Evolutionary conservation across 352 stramenopile species (phyloP).

Genomic region (Phytophthora syringae): DNA sequence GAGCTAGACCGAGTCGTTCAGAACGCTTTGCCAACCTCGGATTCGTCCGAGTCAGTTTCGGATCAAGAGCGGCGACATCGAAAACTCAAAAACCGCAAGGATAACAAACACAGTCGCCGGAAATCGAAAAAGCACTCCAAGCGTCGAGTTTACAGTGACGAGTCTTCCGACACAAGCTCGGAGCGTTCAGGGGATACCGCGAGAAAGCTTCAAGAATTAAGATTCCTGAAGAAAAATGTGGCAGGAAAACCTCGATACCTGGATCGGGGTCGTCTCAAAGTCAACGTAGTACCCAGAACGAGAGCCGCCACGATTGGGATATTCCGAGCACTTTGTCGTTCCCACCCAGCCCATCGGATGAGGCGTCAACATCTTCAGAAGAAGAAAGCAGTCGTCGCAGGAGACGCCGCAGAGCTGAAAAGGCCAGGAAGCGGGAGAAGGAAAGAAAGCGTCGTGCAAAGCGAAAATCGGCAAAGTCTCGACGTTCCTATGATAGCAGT

Average conservation of each 20-base stretch:
- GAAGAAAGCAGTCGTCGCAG: constrained; percentile 22
- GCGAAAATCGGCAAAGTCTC: constrained; percentile 18
- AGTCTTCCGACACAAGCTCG: constrained; percentile 18
- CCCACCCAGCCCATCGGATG: constrained; percentile 11
- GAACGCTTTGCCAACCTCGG: constrained; percentile 42
- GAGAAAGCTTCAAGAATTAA: constrained; percentile 1
- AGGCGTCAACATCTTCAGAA: constrained; percentile 16
- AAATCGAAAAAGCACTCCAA: constrained; percentile 21
- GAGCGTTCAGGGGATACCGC: constrained; percentile 5
- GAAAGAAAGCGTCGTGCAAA: constrained; percentile 15
- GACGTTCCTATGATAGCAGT: constrained; percentile 28
- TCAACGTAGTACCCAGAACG: constrained; percentile 5
- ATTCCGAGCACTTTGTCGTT: constrained; percentile 16
- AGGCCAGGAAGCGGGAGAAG: constrained; percentile 16
- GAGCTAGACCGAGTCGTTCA: constrained; percentile 37
- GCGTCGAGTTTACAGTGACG: constrained; percentile 1
- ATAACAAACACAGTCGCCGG: constrained; percentile 5
- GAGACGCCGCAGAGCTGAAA: constrained; percentile 18
- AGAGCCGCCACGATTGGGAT: constrained; percentile 6
- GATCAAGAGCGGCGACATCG: constrained; percentile 23
- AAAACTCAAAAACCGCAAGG: constrained; percentile 8
- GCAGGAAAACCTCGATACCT: not conserved
- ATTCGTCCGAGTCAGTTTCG: constrained; percentile 44
- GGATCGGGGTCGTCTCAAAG: constrained; percentile 22
- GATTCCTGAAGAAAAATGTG: not conserved